A percentile compares a stretch with the other conserved stretches of the same genome.
phyloP scores from a whole-genome alignment of 495 filamentous ascomycete species.

The Staphylotrichum tortipilum region DNA sequence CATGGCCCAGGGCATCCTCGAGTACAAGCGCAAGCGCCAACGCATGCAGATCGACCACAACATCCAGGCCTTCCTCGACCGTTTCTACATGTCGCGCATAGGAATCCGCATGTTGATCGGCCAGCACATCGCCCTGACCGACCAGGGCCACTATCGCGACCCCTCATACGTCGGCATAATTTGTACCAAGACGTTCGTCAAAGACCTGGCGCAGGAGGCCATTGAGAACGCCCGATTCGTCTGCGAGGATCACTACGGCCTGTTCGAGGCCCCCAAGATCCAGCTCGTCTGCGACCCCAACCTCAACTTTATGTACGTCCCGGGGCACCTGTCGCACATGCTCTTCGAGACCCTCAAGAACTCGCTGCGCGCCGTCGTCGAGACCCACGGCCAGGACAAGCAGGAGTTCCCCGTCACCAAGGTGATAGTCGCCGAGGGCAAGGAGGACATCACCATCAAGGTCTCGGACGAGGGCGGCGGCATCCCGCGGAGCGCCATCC shows the following conservation, averaged over 20 bases:
- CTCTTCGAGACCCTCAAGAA: slow-evolving; percentile 99
- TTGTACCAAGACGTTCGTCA: slow-evolving; percentile 95
- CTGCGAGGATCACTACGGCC: slow-evolving; percentile 96
- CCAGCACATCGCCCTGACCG: slow-evolving; percentile 92
- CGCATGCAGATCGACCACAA: slow-evolving; percentile 97
- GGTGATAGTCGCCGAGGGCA: slow-evolving; percentile 92
- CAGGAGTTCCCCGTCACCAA: slow-evolving; percentile 94
- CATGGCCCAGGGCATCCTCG: slow-evolving; percentile 86
- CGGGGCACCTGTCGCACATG: slow-evolving; percentile 96
- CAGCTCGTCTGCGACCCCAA: slow-evolving; percentile 91
- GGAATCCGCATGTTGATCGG: slow-evolving; percentile 98
- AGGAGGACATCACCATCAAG: slow-evolving; percentile 98
- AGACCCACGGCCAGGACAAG: slow-evolving; percentile 89
- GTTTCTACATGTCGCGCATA: slow-evolving; percentile 99
- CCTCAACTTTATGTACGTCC: slow-evolving; percentile 98
- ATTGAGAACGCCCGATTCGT: slow-evolving; percentile 98
- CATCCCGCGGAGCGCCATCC: slow-evolving; percentile 83
- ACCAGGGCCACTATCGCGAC: slow-evolving; percentile 78
- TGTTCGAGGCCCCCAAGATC: slow-evolving; percentile 94
- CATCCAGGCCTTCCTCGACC: slow-evolving; percentile 92
- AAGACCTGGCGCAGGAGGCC: slow-evolving; percentile 90
- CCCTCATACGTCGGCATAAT: slow-evolving; percentile 96
- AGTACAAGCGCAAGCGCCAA: slow-evolving; percentile 94
- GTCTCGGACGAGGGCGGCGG: slow-evolving; percentile 93
- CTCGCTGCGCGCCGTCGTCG: slow-evolving; percentile 90